A percentile compares a stretch with the other conserved stretches of the same genome.
Evolutionary conservation across 805 yeast genomes (phyloP).

Genomic region (Saccharomycopsis fermentans): DNA sequence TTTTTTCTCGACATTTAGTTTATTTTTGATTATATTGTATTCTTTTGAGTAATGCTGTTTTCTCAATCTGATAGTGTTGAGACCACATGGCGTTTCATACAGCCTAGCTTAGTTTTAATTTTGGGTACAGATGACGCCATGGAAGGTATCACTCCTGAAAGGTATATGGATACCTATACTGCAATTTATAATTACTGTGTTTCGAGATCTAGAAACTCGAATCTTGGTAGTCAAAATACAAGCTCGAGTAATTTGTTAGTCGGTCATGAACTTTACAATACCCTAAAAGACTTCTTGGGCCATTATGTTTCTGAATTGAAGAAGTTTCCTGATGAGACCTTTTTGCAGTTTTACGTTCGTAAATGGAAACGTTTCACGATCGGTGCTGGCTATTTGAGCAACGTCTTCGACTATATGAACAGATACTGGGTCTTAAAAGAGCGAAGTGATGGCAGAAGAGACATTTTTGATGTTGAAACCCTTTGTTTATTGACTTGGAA

Average conservation of each 20-base stretch:
- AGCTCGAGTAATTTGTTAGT: constrained; percentile 36
- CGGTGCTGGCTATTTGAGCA: constrained; percentile 86
- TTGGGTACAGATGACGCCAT: constrained; percentile 56
- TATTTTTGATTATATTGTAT: too few relatives aligned
- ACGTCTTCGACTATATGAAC: constrained; percentile 91
- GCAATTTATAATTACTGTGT: constrained; percentile 91
- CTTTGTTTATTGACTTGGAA: constrained; percentile 85
- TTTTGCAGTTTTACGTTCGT: constrained; percentile 73
- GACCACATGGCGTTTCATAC: constrained; percentile 70
- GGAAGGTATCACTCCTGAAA: constrained; percentile 47
- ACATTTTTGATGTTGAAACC: constrained; percentile 85
- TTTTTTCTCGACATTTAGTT: too few relatives aligned
- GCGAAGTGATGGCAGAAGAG: constrained; percentile 83
- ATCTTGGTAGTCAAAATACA: not conserved
- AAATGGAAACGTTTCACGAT: constrained; percentile 84
- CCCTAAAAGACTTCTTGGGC: constrained; percentile 56
- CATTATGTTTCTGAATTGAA: constrained; percentile 43
- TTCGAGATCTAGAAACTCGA: constrained; percentile 25
- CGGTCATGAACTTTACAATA: constrained; percentile 82
- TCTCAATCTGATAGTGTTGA: constrained; percentile 37
- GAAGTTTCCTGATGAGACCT: constrained; percentile 50
- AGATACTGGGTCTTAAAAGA: constrained; percentile 97
- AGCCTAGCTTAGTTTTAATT: constrained; percentile 63
- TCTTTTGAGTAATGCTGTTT: not conserved
- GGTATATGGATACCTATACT: constrained; percentile 86